Evolutionary conservation across 2,329 filamentous ascomycete genomes (phyloP).

Genomic region (Aureobasidium sp.): DNA sequence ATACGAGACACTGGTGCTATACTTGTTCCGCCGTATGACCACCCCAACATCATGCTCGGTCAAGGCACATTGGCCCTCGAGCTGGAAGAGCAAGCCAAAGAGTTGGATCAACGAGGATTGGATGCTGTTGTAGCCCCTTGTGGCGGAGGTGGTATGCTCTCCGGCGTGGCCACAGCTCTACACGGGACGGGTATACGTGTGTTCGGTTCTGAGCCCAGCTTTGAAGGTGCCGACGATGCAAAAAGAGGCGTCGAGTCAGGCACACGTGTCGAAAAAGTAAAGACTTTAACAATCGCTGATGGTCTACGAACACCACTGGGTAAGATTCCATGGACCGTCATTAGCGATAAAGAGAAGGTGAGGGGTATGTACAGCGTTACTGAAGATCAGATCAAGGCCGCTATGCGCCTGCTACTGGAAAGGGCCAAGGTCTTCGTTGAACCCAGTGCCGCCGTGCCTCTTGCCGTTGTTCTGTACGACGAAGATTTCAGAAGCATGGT

Average conservation of each 20-base stretch:
- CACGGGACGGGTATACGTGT: constrained; percentile 65
- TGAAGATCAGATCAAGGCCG: constrained; percentile 73
- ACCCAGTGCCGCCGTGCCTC: constrained; percentile 74
- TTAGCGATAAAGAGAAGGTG: constrained; percentile 66
- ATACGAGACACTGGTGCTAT: constrained; percentile 65
- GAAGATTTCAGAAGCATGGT: constrained; percentile 72
- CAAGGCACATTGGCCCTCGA: constrained; percentile 89
- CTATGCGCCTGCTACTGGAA: constrained; percentile 74
- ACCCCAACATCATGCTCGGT: constrained; percentile 83
- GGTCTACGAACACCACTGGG: constrained; percentile 81
- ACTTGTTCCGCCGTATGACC: constrained; percentile 84
- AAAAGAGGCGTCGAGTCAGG: constrained; percentile 61
- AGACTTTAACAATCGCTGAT: constrained; percentile 77
- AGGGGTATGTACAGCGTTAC: constrained; percentile 63
- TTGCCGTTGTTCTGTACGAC: constrained; percentile 78
- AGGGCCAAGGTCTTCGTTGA: constrained; percentile 86
- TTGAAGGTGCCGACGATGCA: constrained; percentile 78
- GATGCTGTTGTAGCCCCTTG: constrained; percentile 67
- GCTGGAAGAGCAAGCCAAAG: constrained; percentile 63
- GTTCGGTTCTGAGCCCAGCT: constrained; percentile 80
- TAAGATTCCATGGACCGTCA: constrained; percentile 65
- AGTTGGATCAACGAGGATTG: constrained; percentile 33
- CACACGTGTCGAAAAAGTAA: constrained; percentile 59
- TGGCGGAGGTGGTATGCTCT: constrained; percentile 82
- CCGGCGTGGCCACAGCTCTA: constrained; percentile 71